These are phyloP conservation scores for Solanum medicagineum DNA, from an alignment of 257 asterid species.

Conservation along the genomic window DNA sequence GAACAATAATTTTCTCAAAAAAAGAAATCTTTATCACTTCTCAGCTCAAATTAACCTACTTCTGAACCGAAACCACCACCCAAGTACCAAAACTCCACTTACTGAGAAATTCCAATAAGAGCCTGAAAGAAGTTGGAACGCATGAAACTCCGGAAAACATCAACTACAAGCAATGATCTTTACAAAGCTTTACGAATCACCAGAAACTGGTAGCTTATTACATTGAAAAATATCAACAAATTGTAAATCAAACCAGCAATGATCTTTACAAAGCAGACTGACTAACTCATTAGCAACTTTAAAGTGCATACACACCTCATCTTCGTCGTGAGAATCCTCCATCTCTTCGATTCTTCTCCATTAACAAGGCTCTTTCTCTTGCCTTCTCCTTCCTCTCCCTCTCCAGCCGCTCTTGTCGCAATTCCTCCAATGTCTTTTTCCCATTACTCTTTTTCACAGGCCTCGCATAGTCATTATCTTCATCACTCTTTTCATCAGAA, in stretches of 20 bases:
- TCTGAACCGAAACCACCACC: background rate
- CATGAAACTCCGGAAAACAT: background rate
- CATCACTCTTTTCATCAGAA: conserved; percentile 7
- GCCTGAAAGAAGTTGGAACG: background rate
- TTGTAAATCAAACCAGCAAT: background rate
- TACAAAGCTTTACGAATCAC: background rate
- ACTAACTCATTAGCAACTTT: background rate
- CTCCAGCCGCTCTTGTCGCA: conserved; percentile 81
- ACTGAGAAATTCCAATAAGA: background rate
- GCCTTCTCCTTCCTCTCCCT: conserved; percentile 71
- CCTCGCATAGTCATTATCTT: conserved; percentile 9
- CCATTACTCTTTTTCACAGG: conserved; percentile 26
- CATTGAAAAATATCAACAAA: background rate
- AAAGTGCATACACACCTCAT: conserved; percentile 19
- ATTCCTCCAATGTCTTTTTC: conserved; percentile 76
- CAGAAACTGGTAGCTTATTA: background rate
- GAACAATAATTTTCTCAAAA: background rate
- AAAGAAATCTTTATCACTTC: background rate
- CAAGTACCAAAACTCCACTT: background rate
- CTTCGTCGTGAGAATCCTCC: conserved; percentile 57
- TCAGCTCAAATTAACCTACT: background rate
- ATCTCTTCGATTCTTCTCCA: conserved; percentile 37
- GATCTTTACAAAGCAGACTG: background rate
- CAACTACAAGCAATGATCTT: background rate
- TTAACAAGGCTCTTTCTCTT: conserved; percentile 62